Base-by-base conservation (phyloP, 1,284 basidiomycete genomes). In the Leccinum huronense region DNA sequence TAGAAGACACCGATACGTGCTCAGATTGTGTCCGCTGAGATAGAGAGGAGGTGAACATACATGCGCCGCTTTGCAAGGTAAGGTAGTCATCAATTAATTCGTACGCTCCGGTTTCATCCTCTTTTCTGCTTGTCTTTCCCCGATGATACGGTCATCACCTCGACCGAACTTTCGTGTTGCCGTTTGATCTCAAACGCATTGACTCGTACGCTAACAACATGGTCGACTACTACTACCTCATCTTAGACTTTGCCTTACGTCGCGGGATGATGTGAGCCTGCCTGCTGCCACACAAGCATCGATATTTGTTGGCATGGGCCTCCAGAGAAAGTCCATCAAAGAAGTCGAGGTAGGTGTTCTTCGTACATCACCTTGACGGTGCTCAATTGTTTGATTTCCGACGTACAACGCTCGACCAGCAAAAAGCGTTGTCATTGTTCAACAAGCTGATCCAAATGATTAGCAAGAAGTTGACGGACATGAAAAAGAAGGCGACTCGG, bases 221-320 rank as follows among this genome's bases (percentile, higher is more conserved):
- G 86, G 84, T 98, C 58, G 97, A 99, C 77, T 97, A 97, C 74
- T 95, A 98, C 74, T 95, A 98, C 75, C 93, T 98, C 71, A 87
- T 99, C 63, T 82, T 98, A 58, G 97, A 99, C 76, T 14, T 81
- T 99, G 3, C 97, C 97, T 0, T 84, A 81, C 1, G 79, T 97
- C 40, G 88, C 94, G 36, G 36, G 36, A 80, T 58, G 88, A 83
- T 30, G 81, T 91, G 31, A 84, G 80, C 57, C 78, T 97, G 23
- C 91, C 90, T 56, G 92, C 91, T 0, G 89, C 36, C 36, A 38
- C 97, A 2, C 95, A 97, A 77, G 90, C 91, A 70, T 90, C 91
- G 9, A 95, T 97, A 68, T 79, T 98, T 16, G 83, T 97, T 51
- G 93, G 93, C 0, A 82, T 99, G 58, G 97, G 97, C 0, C 77